These are phyloP conservation scores for Pouteria campechiana DNA, from an alignment of 179 eudicot species.

Conservation along the genomic window DNA sequence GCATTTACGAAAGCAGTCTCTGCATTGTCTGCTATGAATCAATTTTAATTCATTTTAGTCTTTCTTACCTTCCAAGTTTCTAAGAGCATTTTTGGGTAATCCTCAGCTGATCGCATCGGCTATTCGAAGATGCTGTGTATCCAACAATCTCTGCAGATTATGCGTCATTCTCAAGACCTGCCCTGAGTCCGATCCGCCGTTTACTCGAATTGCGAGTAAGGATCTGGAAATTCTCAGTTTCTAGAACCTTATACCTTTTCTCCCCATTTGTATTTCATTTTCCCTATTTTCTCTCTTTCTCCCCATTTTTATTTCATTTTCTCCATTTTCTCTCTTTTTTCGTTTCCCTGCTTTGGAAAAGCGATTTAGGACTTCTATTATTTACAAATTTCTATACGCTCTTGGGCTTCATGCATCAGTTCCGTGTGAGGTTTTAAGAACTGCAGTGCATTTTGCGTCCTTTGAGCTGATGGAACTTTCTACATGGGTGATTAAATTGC, in stretches of 20 bases:
- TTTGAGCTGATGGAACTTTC: too few relatives aligned
- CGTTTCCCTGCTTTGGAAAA: not conserved
- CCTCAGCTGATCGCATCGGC: constrained; percentile 51
- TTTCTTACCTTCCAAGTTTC: not conserved
- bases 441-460: too few relatives aligned
- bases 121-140: constrained; percentile 49
- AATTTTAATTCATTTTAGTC: not conserved
- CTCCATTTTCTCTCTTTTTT: not conserved
- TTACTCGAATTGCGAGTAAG: constrained; percentile 41
- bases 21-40: not conserved
- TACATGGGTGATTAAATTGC: too few relatives aligned
- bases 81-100: not conserved
- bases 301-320: constrained; percentile 6
- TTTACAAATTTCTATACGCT: not conserved
- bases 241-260: not conserved
- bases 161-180: constrained; percentile 32
- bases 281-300: not conserved
- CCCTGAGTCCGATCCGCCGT: constrained; percentile 11
- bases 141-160: constrained; percentile 41
- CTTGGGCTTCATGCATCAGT: not conserved
- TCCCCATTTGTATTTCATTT: constrained; percentile 5
- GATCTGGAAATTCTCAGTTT: not conserved
- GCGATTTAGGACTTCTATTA: not conserved
- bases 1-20: too few relatives aligned
- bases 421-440: not conserved